phyloP scores from a whole-genome alignment of 352 stramenopile genomes.

The Globisporangium paroecandrum region DNA sequence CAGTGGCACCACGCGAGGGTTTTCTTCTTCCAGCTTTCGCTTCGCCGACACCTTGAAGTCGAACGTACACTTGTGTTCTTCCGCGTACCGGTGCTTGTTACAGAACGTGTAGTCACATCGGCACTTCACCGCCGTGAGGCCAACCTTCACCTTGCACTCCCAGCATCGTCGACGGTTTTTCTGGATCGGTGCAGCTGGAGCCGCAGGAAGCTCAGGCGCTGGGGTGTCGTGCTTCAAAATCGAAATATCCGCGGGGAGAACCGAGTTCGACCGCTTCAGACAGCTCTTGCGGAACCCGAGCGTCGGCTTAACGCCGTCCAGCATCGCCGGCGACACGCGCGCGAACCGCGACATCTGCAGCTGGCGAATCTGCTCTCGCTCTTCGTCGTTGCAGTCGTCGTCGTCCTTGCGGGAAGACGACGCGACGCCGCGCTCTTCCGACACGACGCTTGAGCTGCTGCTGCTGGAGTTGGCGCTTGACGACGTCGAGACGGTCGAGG shows the following conservation, averaged over 20 bases:
- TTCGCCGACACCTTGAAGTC: slow-evolving; percentile 86
- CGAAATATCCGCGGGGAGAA: slow-evolving; percentile 27
- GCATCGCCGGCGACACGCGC: slow-evolving; percentile 35
- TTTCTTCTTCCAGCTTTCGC: slow-evolving; percentile 78
- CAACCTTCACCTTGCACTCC: slow-evolving; percentile 85
- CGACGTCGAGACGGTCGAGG: slow-evolving; percentile 15
- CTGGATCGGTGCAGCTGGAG: slow-evolving; percentile 40
- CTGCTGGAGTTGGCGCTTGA: not conserved
- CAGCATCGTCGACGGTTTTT: slow-evolving; percentile 89
- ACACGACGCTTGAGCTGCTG: not conserved
- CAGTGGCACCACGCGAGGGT: slow-evolving; percentile 69
- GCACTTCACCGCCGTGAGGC: slow-evolving; percentile 82
- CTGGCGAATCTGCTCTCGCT: not conserved
- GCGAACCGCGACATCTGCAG: slow-evolving; percentile 30
- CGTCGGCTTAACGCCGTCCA: slow-evolving; percentile 51
- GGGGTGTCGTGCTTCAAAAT: slow-evolving; percentile 10
- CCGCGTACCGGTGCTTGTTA: slow-evolving; percentile 85
- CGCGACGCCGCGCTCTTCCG: not conserved
- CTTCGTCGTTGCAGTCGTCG: slow-evolving; percentile 14
- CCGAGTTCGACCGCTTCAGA: slow-evolving; percentile 63
- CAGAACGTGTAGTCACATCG: slow-evolving; percentile 91
- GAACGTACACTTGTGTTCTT: slow-evolving; percentile 86
- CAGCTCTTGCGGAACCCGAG: slow-evolving; percentile 65
- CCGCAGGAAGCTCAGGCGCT: slow-evolving; percentile 11
- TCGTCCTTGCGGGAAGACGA: not conserved